Percentiles rank a stretch among this genome's conserved stretches.
These are phyloP conservation scores for Eustoma russellianum DNA, from an alignment of 257 asterid species.

Conservation along the genomic window DNA sequence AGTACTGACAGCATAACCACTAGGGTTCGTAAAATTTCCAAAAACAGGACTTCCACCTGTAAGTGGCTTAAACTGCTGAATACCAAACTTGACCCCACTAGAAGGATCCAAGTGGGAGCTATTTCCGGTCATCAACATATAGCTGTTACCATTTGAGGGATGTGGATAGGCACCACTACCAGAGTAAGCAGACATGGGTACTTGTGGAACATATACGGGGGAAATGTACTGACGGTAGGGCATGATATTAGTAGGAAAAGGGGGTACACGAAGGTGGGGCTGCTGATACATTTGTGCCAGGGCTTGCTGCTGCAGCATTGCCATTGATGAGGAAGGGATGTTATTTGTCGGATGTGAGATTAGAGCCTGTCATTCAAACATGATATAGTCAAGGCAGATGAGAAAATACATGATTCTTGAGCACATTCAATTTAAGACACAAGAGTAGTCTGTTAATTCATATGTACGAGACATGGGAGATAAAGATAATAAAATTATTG, in stretches of 20 bases:
- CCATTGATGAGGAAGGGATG: conserved; percentile 49
- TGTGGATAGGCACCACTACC: conserved; percentile 78
- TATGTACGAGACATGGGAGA: conserved; percentile 10
- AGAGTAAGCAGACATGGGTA: conserved; percentile 87
- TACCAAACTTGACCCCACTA: conserved; percentile 68
- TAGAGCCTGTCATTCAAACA: conserved; percentile 39
- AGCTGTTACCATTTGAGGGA: conserved; percentile 84
- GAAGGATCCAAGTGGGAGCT: conserved; percentile 53
- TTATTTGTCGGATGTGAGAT: conserved; percentile 33
- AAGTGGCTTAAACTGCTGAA: conserved; percentile 80
- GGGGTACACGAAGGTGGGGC: conserved; percentile 80
- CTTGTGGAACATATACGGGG: conserved; percentile 81
- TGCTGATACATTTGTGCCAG: conserved; percentile 96
- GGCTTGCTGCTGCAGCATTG: conserved; percentile 46
- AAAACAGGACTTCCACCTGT: conserved; percentile 68
- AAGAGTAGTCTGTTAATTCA: too few species aligned
- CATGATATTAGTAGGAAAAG: conserved; percentile 60
- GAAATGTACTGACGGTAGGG: conserved; percentile 75
- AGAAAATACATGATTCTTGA: too few species aligned
- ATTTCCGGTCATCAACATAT: conserved; percentile 79
- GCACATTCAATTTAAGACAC: too few species aligned
- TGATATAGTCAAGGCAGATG: too few species aligned
- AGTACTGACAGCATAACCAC: conserved; percentile 71
- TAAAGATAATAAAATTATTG: too few species aligned
- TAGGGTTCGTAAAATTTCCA: conserved; percentile 65